Percentiles rank a stretch among this genome's conserved stretches.
These are phyloP conservation scores for Kwoniella dejecticola DNA, from an alignment of 768 basidiomycete species.

Conservation along the genomic window DNA sequence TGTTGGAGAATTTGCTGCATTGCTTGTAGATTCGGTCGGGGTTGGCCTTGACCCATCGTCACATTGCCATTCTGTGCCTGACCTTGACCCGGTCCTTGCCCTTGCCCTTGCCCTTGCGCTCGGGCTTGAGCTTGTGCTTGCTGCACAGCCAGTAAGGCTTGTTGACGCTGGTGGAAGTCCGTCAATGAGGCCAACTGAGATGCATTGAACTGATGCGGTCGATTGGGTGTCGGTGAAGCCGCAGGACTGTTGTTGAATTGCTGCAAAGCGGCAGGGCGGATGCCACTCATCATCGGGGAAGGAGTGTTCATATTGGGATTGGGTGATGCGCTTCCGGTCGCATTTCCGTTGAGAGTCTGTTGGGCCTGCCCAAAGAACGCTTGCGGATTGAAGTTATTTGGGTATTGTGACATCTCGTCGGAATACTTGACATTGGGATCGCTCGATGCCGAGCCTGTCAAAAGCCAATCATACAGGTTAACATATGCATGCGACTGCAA, in stretches of 20 bases:
- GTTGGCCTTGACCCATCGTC: slow-evolving; percentile 7
- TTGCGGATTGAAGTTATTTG: slow-evolving; percentile 21
- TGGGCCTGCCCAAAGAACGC: slow-evolving; percentile 21
- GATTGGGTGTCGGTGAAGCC: slow-evolving; percentile 14
- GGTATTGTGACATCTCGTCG: slow-evolving; percentile 33
- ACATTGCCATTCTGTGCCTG: not conserved
- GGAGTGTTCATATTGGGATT: slow-evolving; percentile 6
- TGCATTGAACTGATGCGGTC: slow-evolving; percentile 19
- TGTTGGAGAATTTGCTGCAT: slow-evolving; percentile 10
- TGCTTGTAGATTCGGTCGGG: not conserved
- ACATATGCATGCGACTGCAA: slow-evolving; percentile 18
- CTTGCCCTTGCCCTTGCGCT: not conserved
- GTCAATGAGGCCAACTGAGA: slow-evolving; percentile 28
- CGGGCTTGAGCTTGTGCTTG: slow-evolving; percentile 10
- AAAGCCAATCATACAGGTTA: slow-evolving; percentile 8
- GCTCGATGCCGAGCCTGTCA: not conserved
- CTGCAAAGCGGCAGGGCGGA: slow-evolving; percentile 8
- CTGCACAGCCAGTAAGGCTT: slow-evolving; percentile 7
- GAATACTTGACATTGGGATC: not conserved
- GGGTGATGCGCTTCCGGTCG: slow-evolving; percentile 1
- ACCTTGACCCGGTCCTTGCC: not conserved
- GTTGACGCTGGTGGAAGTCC: slow-evolving; percentile 31
- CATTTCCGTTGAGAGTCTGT: not conserved
- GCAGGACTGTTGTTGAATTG: slow-evolving; percentile 5
- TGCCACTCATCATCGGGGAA: slow-evolving; percentile 15